Base-by-base conservation (phyloP, 305 asterid genomes). In the Solanum hybrid region DNA sequence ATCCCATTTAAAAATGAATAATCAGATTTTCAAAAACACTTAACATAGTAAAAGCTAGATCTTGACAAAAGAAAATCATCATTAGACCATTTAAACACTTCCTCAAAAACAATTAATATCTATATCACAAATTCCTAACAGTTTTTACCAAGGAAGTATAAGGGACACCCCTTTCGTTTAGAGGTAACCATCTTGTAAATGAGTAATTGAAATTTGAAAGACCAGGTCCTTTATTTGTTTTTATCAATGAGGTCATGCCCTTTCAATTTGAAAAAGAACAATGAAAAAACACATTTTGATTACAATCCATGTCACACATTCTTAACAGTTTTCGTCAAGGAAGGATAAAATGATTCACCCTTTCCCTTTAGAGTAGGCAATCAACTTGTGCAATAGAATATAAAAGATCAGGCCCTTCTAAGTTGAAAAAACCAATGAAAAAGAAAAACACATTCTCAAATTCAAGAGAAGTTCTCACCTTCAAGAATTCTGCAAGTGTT, bases 401-500 rank as follows among this genome's bases (percentile, higher is more conserved):
- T 51, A 51, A 84, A 84, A 84, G 87, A 51, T 84, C 12, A 31
- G 29, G 19, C 73, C 35, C 35, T 80, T 81, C 24, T 80, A 40
- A 40, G 36, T 13, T 26, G 24, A 81, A 78, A 8, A 40, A 37
- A 81, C 31, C 71, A 42, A 42, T 42, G 71, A 79, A 27, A 27
- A 32, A 29, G 60, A 14, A 84, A 17, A 51, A 19, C 29, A 10
- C 4, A 2, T 51, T 10, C 40, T 29, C 19, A 10, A 51, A 29
- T 29, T 29, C 38, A 45, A 84, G 29, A 45, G 66, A 88, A 69
- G 27, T 36, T 64, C 78, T 78, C 90, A 95, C 99, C 98, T 95
- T 97, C 89, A 97, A 93, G 94, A 94, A 94, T 87, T 97, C 99
- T 6, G 98, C 98, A 92, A 95, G 92, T 89, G 91, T 95, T 91